Percentiles rank a stretch among this genome's conserved stretches.
Conservation (phyloP, 208 protist species). For the Angomonas deanei region DNA sequence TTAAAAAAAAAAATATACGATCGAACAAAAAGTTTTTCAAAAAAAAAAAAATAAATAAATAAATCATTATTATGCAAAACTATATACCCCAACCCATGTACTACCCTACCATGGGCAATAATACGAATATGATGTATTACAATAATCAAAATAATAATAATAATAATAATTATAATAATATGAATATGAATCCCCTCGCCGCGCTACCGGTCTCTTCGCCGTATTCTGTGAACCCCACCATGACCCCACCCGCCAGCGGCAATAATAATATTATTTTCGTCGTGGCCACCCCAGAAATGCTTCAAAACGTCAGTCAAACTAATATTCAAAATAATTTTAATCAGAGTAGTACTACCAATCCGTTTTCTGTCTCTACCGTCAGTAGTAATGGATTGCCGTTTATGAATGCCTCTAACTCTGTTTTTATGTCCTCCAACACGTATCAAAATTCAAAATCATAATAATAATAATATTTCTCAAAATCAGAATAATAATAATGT, state of each 20-base stretch:
- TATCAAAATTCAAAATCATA: neutral
- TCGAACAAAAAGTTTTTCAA: no score
- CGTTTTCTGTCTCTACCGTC: neutral
- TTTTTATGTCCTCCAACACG: no score
- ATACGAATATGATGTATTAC: neutral
- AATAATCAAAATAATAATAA: conserved; percentile 1
- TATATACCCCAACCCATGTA: no score
- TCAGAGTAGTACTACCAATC: neutral
- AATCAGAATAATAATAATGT: neutral
- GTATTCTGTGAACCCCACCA: neutral
- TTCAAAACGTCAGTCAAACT: no score
- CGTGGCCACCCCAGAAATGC: no score
- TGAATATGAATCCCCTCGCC: neutral
- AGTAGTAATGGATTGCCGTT: neutral
- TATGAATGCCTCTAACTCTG: no score
- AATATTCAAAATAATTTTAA: no score
- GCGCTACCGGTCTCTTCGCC: neutral
- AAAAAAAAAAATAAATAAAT: conserved; percentile 1
- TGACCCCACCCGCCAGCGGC: no score
- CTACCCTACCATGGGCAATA: no score
- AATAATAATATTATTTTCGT: no score
- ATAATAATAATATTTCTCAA: neutral
- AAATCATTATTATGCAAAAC: neutral
- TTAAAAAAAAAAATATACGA: no score
- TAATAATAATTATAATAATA: conserved; percentile 1